A percentile compares a stretch with the other conserved stretches of the same genome.
Evolutionary conservation across 306 rosid species (phyloP).

Genomic region (Medicago ruthenica): DNA sequence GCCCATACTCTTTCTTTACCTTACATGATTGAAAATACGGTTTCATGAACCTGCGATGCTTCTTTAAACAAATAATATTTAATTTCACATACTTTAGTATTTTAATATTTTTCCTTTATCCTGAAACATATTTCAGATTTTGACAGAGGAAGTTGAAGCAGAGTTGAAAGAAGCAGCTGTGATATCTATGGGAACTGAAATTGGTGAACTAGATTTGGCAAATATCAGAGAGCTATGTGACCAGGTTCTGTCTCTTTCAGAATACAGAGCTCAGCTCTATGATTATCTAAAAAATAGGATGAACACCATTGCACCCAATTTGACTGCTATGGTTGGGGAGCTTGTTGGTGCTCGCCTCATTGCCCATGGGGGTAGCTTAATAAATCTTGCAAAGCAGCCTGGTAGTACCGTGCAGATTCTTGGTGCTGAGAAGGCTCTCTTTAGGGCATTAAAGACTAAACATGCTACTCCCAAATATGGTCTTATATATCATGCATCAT

Average conservation of each 20-base stretch:
- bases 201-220: slow-evolving; percentile 84
- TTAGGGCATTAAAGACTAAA: slow-evolving; percentile 90
- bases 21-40: background rate
- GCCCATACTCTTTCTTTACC: background rate
- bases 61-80: background rate
- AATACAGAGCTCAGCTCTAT: slow-evolving; percentile 85
- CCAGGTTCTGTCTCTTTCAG: slow-evolving; percentile 87
- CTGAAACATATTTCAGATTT: slow-evolving; percentile 53
- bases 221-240: slow-evolving; percentile 90
- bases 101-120: background rate
- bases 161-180: slow-evolving; percentile 82
- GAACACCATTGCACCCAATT: slow-evolving; percentile 93
- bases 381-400: slow-evolving; percentile 96
- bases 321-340: slow-evolving; percentile 95
- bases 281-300: slow-evolving; percentile 89
- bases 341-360: slow-evolving; percentile 98
- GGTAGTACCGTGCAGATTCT: slow-evolving; percentile 98
- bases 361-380: slow-evolving; percentile 91
- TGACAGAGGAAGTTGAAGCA: slow-evolving; percentile 80
- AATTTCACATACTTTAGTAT: background rate
- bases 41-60: background rate
- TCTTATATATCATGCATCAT: slow-evolving; percentile 92
- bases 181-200: slow-evolving; percentile 98
- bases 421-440: slow-evolving; percentile 96
- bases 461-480: slow-evolving; percentile 95